Conservation (phyloP, 805 yeast species). For the Lachancea nothofagi region DNA sequence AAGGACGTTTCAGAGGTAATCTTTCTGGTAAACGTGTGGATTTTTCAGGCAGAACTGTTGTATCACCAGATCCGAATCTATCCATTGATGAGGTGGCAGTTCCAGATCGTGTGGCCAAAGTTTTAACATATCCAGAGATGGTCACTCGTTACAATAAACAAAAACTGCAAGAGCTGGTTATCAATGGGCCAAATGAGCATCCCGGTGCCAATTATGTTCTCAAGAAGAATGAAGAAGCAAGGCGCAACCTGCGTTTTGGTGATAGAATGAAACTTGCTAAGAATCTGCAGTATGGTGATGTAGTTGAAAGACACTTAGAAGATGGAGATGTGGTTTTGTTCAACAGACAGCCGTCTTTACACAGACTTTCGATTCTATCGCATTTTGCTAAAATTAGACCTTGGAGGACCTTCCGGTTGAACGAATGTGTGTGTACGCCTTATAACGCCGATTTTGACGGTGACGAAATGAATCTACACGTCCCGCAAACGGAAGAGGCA, state of each 20-base stretch:
- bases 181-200: conserved; percentile 81
- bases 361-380: conserved; percentile 85
- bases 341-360: conserved; percentile 97
- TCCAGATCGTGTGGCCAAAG: conserved; percentile 94
- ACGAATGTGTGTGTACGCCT: conserved; percentile 99
- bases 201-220: conserved; percentile 95
- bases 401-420: conserved; percentile 94
- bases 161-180: conserved; percentile 66
- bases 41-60: conserved; percentile 96
- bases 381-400: conserved; percentile 96
- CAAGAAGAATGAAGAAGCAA: conserved; percentile 76
- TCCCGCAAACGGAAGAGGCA: conserved; percentile 98
- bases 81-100: conserved; percentile 96
- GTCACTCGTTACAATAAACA: conserved; percentile 82
- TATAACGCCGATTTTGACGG: conserved; percentile 99
- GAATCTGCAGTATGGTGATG: conserved; percentile 76
- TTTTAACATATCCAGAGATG: conserved; percentile 91
- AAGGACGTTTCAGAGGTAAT: conserved; percentile 98
- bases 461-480: conserved; percentile 98
- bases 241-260: conserved; percentile 86
- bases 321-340: conserved; percentile 95
- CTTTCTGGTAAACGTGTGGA: conserved; percentile 98
- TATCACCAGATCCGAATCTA: conserved; percentile 96
- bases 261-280: conserved; percentile 74
- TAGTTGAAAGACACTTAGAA: conserved; percentile 93